Conservation (phyloP, 208 protist genomes). For the Polymyxa betae region DNA sequence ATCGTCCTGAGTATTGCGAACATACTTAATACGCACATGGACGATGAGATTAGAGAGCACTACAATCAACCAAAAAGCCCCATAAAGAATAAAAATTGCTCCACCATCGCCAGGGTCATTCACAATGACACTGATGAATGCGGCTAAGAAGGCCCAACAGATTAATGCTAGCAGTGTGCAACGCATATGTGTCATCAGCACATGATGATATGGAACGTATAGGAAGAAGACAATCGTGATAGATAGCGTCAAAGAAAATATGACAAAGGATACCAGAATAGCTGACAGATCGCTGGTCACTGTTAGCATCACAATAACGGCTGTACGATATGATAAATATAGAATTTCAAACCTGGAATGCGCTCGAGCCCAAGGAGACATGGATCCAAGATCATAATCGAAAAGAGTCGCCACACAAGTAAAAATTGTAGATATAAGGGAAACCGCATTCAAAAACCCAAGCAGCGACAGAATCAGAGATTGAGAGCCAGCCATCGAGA, state of each 20-base stretch:
- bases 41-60: neutral
- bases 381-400: neutral
- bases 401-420: neutral
- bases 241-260: neutral
- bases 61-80: neutral
- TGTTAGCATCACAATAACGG: neutral
- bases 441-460: neutral
- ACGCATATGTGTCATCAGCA: neutral
- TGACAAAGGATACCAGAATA: neutral
- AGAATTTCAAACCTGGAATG: neutral
- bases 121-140: neutral
- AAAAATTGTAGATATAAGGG: neutral
- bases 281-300: neutral
- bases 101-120: neutral
- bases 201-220: neutral
- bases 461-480: neutral
- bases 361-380: neutral
- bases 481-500: neutral
- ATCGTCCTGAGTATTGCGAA: neutral
- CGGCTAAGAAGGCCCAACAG: neutral
- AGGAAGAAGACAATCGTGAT: neutral
- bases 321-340: neutral
- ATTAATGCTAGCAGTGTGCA: neutral
- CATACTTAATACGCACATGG: neutral
- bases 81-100: neutral